These are phyloP conservation scores for Globisporangium splendens DNA, from an alignment of 352 stramenopile species.

Conservation along the genomic window DNA sequence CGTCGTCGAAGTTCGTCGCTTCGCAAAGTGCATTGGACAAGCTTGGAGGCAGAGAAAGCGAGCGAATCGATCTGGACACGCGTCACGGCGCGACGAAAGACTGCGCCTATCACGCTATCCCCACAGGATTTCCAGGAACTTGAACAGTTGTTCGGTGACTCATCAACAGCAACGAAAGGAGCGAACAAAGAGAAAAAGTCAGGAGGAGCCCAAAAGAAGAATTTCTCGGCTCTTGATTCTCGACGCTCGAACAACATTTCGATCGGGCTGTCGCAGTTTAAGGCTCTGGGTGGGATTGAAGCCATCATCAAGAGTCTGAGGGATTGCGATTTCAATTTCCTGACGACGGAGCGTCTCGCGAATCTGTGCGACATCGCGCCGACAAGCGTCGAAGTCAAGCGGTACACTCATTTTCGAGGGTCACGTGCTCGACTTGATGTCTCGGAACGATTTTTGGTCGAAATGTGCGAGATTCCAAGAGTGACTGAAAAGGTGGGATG, in stretches of 20 bases:
- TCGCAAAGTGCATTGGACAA: slow-evolving; percentile 83
- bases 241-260: slow-evolving; percentile 78
- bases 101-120: slow-evolving; percentile 68
- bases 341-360: slow-evolving; percentile 57
- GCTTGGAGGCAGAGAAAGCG: slow-evolving; percentile 49
- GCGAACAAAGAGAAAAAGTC: slow-evolving; percentile 7
- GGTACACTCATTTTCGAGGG: slow-evolving; percentile 66
- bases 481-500: slow-evolving; percentile 67
- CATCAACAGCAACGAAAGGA: slow-evolving; percentile 2
- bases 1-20: slow-evolving; percentile 45
- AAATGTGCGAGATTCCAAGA: slow-evolving; percentile 65
- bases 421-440: slow-evolving; percentile 42
- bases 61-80: slow-evolving; percentile 73
- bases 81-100: slow-evolving; percentile 54
- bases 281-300: slow-evolving; percentile 40
- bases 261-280: slow-evolving; percentile 78
- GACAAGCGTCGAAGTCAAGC: slow-evolving; percentile 58
- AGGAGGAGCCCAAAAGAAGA: slow-evolving; percentile 29
- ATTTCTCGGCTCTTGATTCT: slow-evolving; percentile 66
- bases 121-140: slow-evolving; percentile 66
- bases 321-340: slow-evolving; percentile 52
- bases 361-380: slow-evolving; percentile 69
- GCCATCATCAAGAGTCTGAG: slow-evolving; percentile 45
- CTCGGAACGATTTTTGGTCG: slow-evolving; percentile 63
- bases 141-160: slow-evolving; percentile 49